Evolutionary conservation across 192 early-diverging fungal genomes (phyloP), one percentile per base, ranked within the genome.

Genomic region (Coemansia interrupta): DNA sequence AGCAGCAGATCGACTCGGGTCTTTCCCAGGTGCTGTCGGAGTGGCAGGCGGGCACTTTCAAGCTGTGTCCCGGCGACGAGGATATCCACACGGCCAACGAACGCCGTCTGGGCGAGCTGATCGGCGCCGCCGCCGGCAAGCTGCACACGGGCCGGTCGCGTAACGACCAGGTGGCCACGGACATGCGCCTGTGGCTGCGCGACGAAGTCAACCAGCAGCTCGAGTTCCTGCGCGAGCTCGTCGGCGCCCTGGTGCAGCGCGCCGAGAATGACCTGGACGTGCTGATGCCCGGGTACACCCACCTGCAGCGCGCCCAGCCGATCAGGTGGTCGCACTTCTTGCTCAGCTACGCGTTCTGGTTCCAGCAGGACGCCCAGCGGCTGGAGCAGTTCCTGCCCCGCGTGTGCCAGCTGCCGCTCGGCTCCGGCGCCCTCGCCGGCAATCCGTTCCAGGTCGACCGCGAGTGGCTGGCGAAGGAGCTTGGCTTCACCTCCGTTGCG

Each of bases 61-160:
- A 62, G 32, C 78, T 92, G 28, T 61, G 82, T 54, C 71, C 84
- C 4, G 86, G 86, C 6, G 96, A 99, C 75, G 96, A 99, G 70
- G 96, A 99, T 78, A 99, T 99, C 70, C 96, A 99, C 75, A 99
- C 95, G 0, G 96, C 96, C 58, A 99, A 99, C 65, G 96, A 99
- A 68, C 87, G 96, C 41, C 83, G 96, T 28, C 80, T 99, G 29
- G 89, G 89, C 24, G 96, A 99, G 77, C 56, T 97, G 15, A 84
- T 99, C 47, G 96, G 96, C 2, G 58, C 85, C 18, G 89, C 96
- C 14, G 92, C 92, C 32, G 96, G 96, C 29, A 97, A 97, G 64
- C 90, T 99, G 54, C 96, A 99, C 72, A 99, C 96, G 14, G 96
- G 94, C 12, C 85, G 96, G 32, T 89, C 86, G 58, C 85, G 95